Evolutionary conservation across 345 rosid species (phyloP).

Genomic region (Melaleuca quinquenervia): DNA sequence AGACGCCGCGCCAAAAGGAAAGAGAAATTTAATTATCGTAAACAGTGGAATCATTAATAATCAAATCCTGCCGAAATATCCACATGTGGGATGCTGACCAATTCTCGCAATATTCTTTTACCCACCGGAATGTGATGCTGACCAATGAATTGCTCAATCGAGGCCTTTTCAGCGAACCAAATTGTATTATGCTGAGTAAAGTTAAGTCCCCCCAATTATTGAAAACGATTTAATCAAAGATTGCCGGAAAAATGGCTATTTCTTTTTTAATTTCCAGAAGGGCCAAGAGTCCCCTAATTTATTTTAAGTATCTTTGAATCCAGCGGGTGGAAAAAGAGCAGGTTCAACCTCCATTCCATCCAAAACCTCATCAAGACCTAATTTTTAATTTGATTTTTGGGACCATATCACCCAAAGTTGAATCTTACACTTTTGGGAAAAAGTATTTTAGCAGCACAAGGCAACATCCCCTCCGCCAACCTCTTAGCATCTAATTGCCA

Average conservation of each 20-base stretch:
- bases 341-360: neutral
- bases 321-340: neutral
- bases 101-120: neutral
- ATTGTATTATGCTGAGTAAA: neutral
- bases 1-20: neutral
- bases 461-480: neutral
- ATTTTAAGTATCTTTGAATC: neutral
- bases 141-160: neutral
- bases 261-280: neutral
- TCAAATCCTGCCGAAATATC: neutral
- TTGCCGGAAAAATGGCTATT: neutral
- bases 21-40: neutral
- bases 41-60: neutral
- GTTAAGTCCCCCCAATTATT: neutral
- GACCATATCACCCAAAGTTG: neutral
- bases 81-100: neutral
- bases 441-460: neutral
- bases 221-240: neutral
- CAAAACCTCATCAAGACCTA: neutral
- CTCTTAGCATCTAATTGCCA: neutral
- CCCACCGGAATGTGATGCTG: neutral
- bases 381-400: neutral
- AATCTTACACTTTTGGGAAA: neutral
- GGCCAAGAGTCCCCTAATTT: neutral
- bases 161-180: neutral